Conservation (phyloP, 1,284 basidiomycete species). For the Moesziomyces globuligerus region DNA sequence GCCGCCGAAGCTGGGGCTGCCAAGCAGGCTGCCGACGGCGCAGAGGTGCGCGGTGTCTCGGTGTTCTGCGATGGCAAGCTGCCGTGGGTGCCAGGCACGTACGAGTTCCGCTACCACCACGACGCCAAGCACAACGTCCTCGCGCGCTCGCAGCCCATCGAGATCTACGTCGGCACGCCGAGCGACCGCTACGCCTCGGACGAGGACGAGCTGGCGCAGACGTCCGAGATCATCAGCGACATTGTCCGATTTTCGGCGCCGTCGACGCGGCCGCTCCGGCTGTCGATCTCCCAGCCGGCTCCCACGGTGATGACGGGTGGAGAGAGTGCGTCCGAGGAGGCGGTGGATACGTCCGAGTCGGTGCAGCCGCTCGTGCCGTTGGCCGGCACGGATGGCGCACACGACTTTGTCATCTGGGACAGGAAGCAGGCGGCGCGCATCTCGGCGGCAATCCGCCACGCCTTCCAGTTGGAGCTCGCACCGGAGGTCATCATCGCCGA, state of each 20-base stretch:
- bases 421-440: slow-evolving; percentile 88
- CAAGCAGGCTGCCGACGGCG: not conserved
- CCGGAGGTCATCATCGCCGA: slow-evolving; percentile 91
- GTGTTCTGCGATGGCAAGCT: slow-evolving; percentile 70
- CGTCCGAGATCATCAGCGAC: slow-evolving; percentile 72
- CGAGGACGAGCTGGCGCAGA: slow-evolving; percentile 70
- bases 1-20: slow-evolving; percentile 4
- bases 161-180: slow-evolving; percentile 83
- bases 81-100: slow-evolving; percentile 85
- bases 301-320: not conserved
- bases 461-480: slow-evolving; percentile 86
- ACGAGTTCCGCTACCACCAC: slow-evolving; percentile 77
- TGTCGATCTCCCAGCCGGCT: slow-evolving; percentile 16
- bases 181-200: slow-evolving; percentile 67
- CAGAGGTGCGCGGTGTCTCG: slow-evolving; percentile 14
- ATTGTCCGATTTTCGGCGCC: slow-evolving; percentile 73
- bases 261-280: slow-evolving; percentile 9
- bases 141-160: slow-evolving; percentile 81
- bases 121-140: slow-evolving; percentile 92
- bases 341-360: not conserved
- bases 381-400: slow-evolving; percentile 72
- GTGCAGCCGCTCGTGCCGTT: slow-evolving; percentile 2
- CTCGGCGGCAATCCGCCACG: slow-evolving; percentile 78
- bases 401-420: slow-evolving; percentile 95
- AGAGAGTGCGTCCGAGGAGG: not conserved